Evolutionary conservation across 257 asterid genomes (phyloP).

Genomic region (Petrea volubilis): DNA sequence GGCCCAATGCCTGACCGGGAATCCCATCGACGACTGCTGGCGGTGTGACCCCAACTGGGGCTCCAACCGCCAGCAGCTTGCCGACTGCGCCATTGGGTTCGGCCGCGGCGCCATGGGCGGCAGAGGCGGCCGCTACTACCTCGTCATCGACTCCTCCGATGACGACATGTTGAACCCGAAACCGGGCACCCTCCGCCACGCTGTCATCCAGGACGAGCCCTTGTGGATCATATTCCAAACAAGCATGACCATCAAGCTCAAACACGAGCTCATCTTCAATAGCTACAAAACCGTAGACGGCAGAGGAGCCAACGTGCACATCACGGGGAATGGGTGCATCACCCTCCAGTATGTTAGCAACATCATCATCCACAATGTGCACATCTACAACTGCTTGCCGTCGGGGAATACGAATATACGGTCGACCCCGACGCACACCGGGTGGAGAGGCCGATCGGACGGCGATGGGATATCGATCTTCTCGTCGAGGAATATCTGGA

Average conservation of each 20-base stretch:
- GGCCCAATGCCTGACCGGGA: constrained; percentile 73
- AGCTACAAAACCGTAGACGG: constrained; percentile 76
- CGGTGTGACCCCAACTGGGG: constrained; percentile 87
- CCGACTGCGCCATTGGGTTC: constrained; percentile 82
- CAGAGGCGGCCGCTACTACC: constrained; percentile 66
- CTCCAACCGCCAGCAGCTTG: constrained; percentile 66
- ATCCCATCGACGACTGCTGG: constrained; percentile 98
- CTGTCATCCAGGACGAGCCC: constrained; percentile 86
- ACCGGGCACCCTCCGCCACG: constrained; percentile 83
- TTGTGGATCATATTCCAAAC: constrained; percentile 72
- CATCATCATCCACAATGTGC: constrained; percentile 75
- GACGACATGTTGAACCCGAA: constrained; percentile 50
- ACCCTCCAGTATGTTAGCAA: constrained; percentile 62
- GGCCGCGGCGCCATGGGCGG: constrained; percentile 72
- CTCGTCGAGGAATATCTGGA: constrained; percentile 64
- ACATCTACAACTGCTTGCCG: constrained; percentile 57
- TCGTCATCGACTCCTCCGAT: constrained; percentile 77
- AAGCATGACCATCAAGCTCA: constrained; percentile 62
- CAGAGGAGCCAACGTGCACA: constrained; percentile 56
- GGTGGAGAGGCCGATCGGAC: constrained; percentile 71
- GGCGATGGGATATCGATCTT: constrained; percentile 81
- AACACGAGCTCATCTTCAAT: constrained; percentile 72
- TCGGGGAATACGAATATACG: constrained; percentile 64
- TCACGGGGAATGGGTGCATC: constrained; percentile 78
- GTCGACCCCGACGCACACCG: constrained; percentile 66